Base-by-base conservation (phyloP, 345 rosid genomes). In the Camelina neglecta region DNA sequence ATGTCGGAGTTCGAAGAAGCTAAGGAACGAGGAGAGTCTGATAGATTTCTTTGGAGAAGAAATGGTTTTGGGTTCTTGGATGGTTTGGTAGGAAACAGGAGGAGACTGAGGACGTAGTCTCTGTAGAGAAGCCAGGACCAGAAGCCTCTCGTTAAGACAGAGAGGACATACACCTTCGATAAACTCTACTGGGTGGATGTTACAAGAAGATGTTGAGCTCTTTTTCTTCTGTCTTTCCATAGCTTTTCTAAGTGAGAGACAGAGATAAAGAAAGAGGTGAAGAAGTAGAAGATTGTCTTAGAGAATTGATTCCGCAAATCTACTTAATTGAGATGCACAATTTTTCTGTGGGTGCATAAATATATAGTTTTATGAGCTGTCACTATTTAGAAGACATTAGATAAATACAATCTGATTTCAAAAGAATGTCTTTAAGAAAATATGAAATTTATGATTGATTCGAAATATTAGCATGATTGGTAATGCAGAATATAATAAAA, bases 101-200 rank as follows among this genome's bases (percentile, higher is more conserved):
- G 68, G 62, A 60, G 71, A 51, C 7, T 35, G 29, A 51, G 69
- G 39, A 2, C 31, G 20, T 69, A 44, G 11, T 11, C 10, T 69
- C 10, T 69, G 75, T 53, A 60, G 10, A 21, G 62, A 45, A 61
- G 75, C 74, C 59, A 76, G 45, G 2, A 61, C 45, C 11, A 76
- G 11, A 60, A 93, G 98, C 85, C 90, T 90, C 69, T 93, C 96
- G 44, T 86, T 86, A 59, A 93, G 79, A 81, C 98, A 93, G 1
- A 85, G 69, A 36, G 93, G 81, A 64, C 97, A 93, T 26, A 93
- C 86, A 16, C 98, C 98, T 31, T 88, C 76, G 10, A 80, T 24
- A 13, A 58, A 71, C 58, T 87, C 88, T 59, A 77, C 80, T 41
- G 94, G 94, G 76, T 93, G 98, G 79, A 88, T 88, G 69, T 77